Percentiles rank a stretch among this genome's conserved stretches.
phyloP scores from a whole-genome alignment of 371 early-diverging fungal genomes.

The Mucor ambiguus region DNA sequence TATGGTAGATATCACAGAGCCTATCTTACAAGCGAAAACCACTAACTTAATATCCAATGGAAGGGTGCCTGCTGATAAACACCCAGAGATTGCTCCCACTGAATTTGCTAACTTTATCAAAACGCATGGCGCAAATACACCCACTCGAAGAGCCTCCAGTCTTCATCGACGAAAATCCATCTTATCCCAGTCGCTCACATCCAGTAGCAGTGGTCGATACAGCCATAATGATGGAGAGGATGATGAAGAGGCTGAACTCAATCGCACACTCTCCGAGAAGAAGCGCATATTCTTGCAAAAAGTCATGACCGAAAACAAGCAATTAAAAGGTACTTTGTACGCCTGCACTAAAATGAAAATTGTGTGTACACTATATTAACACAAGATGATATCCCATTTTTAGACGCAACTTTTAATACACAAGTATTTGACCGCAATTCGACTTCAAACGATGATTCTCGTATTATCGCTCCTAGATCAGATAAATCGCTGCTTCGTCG shows the following conservation, averaged over 20 bases:
- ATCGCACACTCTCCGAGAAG: constrained; percentile 20
- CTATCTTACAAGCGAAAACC: background rate
- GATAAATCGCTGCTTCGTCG: constrained; percentile 27
- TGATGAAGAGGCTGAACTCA: constrained; percentile 11
- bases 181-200: constrained; percentile 30
- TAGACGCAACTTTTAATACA: background rate
- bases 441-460: constrained; percentile 21
- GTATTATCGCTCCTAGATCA: constrained; percentile 18
- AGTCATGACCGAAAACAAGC: constrained; percentile 11
- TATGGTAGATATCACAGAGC: constrained; percentile 20
- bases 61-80: constrained; percentile 41
- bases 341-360: background rate
- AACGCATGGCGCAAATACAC: constrained; percentile 27
- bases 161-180: constrained; percentile 29
- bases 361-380: background rate
- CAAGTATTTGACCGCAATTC: constrained; percentile 29
- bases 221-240: constrained; percentile 6
- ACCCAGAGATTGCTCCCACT: constrained; percentile 41
- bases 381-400: background rate
- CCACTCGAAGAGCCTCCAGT: constrained; percentile 17
- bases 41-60: background rate
- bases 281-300: constrained; percentile 7
- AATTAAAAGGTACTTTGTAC: background rate
- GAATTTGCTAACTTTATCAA: constrained; percentile 42
- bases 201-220: background rate